phyloP scores from a whole-genome alignment of 441 rosid genomes.

The Pelargonium myrrhifolium region DNA sequence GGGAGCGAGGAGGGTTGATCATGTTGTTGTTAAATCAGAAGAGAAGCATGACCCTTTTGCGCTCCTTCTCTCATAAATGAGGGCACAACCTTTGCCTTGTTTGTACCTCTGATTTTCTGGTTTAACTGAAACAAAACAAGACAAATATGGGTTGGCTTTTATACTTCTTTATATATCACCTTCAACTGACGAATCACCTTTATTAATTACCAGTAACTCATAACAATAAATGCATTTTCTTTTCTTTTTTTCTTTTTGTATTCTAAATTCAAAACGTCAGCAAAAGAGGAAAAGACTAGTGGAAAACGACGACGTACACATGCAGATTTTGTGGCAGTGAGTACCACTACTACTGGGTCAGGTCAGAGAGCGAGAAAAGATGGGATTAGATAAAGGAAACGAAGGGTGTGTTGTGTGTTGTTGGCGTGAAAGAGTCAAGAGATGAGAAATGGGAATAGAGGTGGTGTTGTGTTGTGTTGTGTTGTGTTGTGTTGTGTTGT shows the following conservation, averaged over 20 bases:
- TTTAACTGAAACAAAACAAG: constrained; percentile 18
- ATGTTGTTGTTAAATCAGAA: constrained; percentile 32
- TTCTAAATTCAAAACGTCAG: neutral
- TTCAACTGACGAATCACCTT: constrained; percentile 24
- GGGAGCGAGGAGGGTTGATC: too few species aligned
- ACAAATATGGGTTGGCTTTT: constrained; percentile 14
- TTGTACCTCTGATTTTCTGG: constrained; percentile 19
- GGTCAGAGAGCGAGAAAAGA: too few species aligned
- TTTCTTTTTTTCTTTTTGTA: too few species aligned
- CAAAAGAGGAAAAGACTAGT: neutral
- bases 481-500: too few species aligned
- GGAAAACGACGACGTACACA: constrained; percentile 35
- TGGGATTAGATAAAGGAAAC: too few species aligned
- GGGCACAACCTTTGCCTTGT: constrained; percentile 21
- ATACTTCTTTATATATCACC: neutral
- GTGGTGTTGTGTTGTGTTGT: too few species aligned
- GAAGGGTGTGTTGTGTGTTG: too few species aligned
- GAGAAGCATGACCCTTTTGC: constrained; percentile 32
- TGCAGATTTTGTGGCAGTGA: constrained; percentile 21
- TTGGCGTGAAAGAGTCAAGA: too few species aligned
- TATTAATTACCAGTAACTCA: neutral
- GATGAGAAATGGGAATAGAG: too few species aligned
- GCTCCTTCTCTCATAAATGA: too few species aligned
- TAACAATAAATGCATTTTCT: too few species aligned
- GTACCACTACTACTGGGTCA: too few species aligned